phyloP scores from a whole-genome alignment of 2,329 filamentous ascomycete species.

The Polychaeton citri region DNA sequence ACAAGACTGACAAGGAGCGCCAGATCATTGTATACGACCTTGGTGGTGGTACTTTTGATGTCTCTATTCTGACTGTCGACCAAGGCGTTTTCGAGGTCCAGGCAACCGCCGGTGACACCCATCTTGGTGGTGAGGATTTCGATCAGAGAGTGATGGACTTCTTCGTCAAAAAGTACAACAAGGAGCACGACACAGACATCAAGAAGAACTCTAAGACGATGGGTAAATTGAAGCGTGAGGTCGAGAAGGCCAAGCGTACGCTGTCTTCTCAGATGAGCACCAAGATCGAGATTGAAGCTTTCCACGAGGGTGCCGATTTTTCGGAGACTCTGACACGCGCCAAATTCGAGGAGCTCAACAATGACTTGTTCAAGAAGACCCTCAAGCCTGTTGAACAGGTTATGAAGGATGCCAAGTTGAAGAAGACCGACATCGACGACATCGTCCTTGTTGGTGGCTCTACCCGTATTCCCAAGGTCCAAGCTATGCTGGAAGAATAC shows the following conservation, averaged over 20 bases:
- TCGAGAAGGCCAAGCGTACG: conserved; percentile 98
- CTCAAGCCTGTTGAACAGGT: conserved; percentile 98
- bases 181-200: conserved; percentile 87
- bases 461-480: conserved; percentile 97
- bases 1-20: conserved; percentile 71
- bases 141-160: conserved; percentile 94
- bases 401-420: conserved; percentile 92
- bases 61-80: conserved; percentile 58
- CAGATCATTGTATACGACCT: conserved; percentile 91
- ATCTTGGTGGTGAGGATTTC: conserved; percentile 97
- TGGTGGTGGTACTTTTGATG: conserved; percentile 89
- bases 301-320: conserved; percentile 95
- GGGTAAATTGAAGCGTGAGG: conserved; percentile 99
- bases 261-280: conserved; percentile 39
- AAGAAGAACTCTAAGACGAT: conserved; percentile 94
- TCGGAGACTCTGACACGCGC: conserved; percentile 95
- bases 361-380: conserved; percentile 98
- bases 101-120: conserved; percentile 91
- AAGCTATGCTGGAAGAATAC: conserved; percentile 87
- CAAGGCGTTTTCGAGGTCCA: conserved; percentile 88
- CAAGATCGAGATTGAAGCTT: conserved; percentile 73
- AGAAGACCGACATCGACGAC: conserved; percentile 89
- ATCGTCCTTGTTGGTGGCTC: conserved; percentile 98
- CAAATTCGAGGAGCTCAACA: conserved; percentile 99
- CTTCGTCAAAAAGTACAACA: conserved; percentile 97